phyloP scores from a whole-genome alignment of 371 early-diverging fungal genomes.

The Rhizopus stolonifer region DNA sequence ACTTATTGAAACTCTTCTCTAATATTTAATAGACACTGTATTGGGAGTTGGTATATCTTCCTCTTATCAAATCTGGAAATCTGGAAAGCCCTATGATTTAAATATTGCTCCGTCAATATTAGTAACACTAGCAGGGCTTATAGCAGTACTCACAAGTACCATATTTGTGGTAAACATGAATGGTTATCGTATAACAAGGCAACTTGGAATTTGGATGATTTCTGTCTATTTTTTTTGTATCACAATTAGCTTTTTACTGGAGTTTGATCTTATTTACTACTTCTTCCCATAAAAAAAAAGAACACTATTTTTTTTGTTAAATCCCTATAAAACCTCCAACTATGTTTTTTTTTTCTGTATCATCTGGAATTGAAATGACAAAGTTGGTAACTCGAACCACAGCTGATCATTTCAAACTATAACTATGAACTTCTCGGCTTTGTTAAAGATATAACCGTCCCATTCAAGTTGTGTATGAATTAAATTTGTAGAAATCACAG shows the following conservation, averaged over 20 bases:
- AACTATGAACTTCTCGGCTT: no score
- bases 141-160: constrained; percentile 48
- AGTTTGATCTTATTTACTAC: constrained; percentile 19
- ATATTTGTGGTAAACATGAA: constrained; percentile 53
- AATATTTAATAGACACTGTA: constrained; percentile 57
- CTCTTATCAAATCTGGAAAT: constrained; percentile 47
- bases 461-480: no score
- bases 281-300: no score
- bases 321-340: no score
- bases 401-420: no score
- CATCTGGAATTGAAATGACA: no score
- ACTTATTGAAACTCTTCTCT: not conserved
- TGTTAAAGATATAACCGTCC: no score
- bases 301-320: no score
- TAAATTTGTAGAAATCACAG: no score
- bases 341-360: no score
- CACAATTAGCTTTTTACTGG: constrained; percentile 46
- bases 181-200: constrained; percentile 46
- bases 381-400: no score
- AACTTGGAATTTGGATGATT: constrained; percentile 55
- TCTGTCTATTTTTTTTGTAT: constrained; percentile 48
- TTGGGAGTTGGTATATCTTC: constrained; percentile 76
- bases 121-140: constrained; percentile 48
- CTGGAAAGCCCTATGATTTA: constrained; percentile 42
- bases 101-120: constrained; percentile 57